Conservation (phyloP, 2,329 filamentous ascomycete genomes). For the Fusarium sp. region DNA sequence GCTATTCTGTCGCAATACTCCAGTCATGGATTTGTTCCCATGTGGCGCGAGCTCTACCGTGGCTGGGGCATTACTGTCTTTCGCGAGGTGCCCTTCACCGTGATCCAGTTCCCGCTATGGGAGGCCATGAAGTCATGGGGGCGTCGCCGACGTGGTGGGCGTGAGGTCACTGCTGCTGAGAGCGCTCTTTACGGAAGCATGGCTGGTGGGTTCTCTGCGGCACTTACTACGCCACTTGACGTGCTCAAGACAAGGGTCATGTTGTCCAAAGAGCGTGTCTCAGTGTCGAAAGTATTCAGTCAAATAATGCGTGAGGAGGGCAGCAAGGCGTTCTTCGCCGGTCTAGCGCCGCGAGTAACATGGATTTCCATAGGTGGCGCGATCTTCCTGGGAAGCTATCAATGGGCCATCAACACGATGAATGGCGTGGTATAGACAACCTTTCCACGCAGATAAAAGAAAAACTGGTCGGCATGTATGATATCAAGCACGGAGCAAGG, state of each 20-base stretch:
- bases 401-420: conserved; percentile 84
- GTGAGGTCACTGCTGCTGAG: conserved; percentile 75
- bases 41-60: conserved; percentile 88
- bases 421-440: conserved; percentile 41
- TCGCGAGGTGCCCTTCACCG: conserved; percentile 95
- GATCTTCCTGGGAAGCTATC: conserved; percentile 94
- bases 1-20: conserved; percentile 71
- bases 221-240: conserved; percentile 90
- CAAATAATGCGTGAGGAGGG: conserved; percentile 74
- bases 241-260: conserved; percentile 98
- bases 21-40: conserved; percentile 61
- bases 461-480: conserved; percentile 31
- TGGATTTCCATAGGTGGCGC: conserved; percentile 97
- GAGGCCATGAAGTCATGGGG: conserved; percentile 87
- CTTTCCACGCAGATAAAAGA: not conserved
- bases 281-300: conserved; percentile 68
- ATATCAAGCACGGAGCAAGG: conserved; percentile 30
- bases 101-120: conserved; percentile 98
- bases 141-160: conserved; percentile 54
- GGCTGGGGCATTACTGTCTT: conserved; percentile 94
- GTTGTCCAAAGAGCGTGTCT: conserved; percentile 78
- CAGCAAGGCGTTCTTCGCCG: conserved; percentile 76
- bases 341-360: conserved; percentile 82
- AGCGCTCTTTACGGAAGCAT: conserved; percentile 87
- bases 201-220: conserved; percentile 87